A percentile compares a stretch with the other conserved stretches of the same genome.
Conservation (phyloP, 176 grass and related monocot species). For the Alopecurus myosuroides region DNA sequence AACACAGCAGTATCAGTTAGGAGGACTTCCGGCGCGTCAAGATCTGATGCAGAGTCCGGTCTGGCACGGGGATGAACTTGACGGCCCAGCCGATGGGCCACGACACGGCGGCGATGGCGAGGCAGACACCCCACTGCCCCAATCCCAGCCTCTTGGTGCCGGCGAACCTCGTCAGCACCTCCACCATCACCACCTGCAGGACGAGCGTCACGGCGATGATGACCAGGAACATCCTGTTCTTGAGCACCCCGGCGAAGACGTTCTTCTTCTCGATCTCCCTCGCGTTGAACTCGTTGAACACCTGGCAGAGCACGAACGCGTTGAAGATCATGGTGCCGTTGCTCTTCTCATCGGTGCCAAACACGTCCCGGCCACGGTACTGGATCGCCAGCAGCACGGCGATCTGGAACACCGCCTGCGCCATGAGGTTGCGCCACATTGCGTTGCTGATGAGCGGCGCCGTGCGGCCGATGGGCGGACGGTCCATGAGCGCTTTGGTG, state of each 20-base stretch:
- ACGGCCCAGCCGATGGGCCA: slow-evolving; percentile 77
- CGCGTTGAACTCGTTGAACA: slow-evolving; percentile 95
- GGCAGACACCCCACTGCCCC: slow-evolving; percentile 66
- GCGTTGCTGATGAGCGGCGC: slow-evolving; percentile 79
- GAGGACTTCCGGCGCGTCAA: not conserved
- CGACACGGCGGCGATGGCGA: slow-evolving; percentile 64
- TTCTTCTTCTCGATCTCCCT: slow-evolving; percentile 72
- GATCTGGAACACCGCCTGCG: slow-evolving; percentile 64
- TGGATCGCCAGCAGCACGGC: slow-evolving; percentile 53
- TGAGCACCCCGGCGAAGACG: slow-evolving; percentile 60
- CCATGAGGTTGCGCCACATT: slow-evolving; percentile 79
- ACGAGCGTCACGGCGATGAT: slow-evolving; percentile 57
- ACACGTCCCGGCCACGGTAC: slow-evolving; percentile 30
- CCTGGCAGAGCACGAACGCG: slow-evolving; percentile 86
- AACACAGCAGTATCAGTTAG: not conserved
- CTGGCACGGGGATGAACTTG: slow-evolving; percentile 64
- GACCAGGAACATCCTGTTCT: slow-evolving; percentile 69
- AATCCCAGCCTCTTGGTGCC: slow-evolving; percentile 63
- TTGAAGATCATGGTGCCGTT: slow-evolving; percentile 93
- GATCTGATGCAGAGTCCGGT: slow-evolving; percentile 12
- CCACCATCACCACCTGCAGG: slow-evolving; percentile 84
- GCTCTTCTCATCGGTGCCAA: slow-evolving; percentile 21
- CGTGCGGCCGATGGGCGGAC: slow-evolving; percentile 44
- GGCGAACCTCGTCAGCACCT: slow-evolving; percentile 70
- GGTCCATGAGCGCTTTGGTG: slow-evolving; percentile 51